Conservation (phyloP, 106 monocot genomes). For the Gastrodia elata region DNA sequence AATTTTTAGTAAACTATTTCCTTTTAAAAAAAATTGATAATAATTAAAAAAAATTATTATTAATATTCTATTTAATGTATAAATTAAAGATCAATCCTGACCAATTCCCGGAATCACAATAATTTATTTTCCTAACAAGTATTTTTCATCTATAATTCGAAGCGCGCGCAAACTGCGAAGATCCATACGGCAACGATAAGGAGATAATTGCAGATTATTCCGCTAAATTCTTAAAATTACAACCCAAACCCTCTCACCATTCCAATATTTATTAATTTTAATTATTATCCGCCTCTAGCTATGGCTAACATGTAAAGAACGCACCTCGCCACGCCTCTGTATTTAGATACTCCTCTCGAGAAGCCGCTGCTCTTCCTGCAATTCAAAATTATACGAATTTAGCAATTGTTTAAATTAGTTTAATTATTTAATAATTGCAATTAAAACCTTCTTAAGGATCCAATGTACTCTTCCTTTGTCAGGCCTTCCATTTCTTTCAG, state of each 20-base stretch:
- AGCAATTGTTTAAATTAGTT: background rate
- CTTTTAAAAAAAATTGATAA: background rate
- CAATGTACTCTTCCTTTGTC: constrained; percentile 11
- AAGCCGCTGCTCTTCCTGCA: constrained; percentile 62
- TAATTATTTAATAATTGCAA: background rate
- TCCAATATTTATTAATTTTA: background rate
- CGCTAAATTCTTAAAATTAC: no score
- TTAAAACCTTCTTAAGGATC: constrained; percentile 8
- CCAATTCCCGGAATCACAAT: no score
- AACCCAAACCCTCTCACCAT: no score
- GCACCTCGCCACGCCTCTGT: constrained; percentile 64
- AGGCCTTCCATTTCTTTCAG: constrained; percentile 7
- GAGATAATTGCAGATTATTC: no score
- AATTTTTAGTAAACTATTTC: no score
- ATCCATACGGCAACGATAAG: no score
- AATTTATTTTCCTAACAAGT: no score
- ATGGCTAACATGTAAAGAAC: background rate
- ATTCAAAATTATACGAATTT: background rate
- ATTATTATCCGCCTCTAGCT: background rate
- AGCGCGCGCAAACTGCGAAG: no score
- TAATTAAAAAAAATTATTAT: background rate
- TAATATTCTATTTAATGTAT: background rate
- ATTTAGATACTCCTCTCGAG: constrained; percentile 66
- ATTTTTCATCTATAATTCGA: no score
- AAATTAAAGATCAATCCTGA: no score